phyloP scores from a whole-genome alignment of 768 basidiomycete genomes.

The Exsudoporus frostii region DNA sequence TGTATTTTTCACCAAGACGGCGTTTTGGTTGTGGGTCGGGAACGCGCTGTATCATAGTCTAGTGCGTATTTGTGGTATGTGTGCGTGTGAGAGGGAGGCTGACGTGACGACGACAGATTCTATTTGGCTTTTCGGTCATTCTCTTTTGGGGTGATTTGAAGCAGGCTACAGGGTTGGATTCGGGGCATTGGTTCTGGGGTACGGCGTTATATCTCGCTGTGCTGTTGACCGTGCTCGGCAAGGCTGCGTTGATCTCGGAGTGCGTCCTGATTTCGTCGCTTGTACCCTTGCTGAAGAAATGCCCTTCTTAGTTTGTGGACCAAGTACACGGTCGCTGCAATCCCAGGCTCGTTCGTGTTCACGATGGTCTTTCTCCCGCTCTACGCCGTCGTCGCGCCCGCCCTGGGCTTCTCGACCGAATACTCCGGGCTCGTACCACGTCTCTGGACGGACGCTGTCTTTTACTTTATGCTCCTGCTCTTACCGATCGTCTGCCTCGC shows the following conservation, averaged over 20 bases:
- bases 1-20: conserved; percentile 84
- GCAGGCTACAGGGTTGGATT: conserved; percentile 72
- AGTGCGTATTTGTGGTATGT: conserved; percentile 41
- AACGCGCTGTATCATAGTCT: conserved; percentile 91
- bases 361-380: conserved; percentile 95
- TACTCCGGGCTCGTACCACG: conserved; percentile 88
- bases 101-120: conserved; percentile 46
- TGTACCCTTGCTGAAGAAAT: neutral
- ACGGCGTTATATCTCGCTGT: conserved; percentile 93
- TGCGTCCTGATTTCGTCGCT: conserved; percentile 39
- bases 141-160: conserved; percentile 94
- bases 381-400: conserved; percentile 84
- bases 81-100: neutral
- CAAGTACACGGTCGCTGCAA: conserved; percentile 97
- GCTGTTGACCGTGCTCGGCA: conserved; percentile 91
- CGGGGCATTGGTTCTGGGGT: conserved; percentile 99
- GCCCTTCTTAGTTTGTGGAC: conserved; percentile 81
- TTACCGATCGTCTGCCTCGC: conserved; percentile 82
- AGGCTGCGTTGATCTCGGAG: conserved; percentile 97
- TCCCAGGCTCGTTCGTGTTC: conserved; percentile 94
- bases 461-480: conserved; percentile 85
- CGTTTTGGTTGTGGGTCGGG: conserved; percentile 90
- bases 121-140: conserved; percentile 84
- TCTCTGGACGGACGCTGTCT: conserved; percentile 83
- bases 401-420: conserved; percentile 84